Percentiles rank a stretch among this genome's conserved stretches.
Conservation (phyloP, 1,139 yeast species). For the Diutina rugosa region DNA sequence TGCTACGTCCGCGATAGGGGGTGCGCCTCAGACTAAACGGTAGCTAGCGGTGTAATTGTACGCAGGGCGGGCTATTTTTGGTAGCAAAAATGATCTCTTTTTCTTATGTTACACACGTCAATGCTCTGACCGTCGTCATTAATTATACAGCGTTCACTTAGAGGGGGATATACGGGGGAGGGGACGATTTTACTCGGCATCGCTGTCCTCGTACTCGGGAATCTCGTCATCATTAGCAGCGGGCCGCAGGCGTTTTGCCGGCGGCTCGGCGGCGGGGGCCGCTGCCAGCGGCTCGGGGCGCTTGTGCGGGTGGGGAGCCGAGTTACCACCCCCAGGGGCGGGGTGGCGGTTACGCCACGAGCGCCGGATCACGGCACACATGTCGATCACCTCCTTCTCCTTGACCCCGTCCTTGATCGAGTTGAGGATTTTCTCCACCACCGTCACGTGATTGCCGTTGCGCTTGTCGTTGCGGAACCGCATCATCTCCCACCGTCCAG, state of each 20-base stretch:
- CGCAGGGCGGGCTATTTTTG: too few relatives aligned
- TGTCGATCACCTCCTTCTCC: constrained; percentile 54
- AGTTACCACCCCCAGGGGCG: not conserved
- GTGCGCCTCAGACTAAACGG: too few relatives aligned
- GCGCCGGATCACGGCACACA: constrained; percentile 21
- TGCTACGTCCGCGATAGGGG: not conserved
- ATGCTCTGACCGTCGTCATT: too few relatives aligned
- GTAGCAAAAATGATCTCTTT: too few relatives aligned
- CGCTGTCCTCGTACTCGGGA: constrained; percentile 33
- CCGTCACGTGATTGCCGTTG: constrained; percentile 73
- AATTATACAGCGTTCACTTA: not conserved
- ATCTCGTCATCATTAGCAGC: constrained; percentile 13
- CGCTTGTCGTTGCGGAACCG: constrained; percentile 89
- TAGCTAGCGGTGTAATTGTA: too few relatives aligned
- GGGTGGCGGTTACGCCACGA: constrained; percentile 16
- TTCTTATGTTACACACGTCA: too few relatives aligned
- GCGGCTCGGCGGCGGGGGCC: constrained; percentile 6
- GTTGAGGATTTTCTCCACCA: constrained; percentile 69
- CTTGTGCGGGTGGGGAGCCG: constrained; percentile 3
- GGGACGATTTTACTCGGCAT: constrained; percentile 11
- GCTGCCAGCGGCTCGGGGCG: constrained; percentile 4
- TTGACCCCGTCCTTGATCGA: constrained; percentile 82
- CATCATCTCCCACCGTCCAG: constrained; percentile 67
- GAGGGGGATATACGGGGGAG: too few relatives aligned
- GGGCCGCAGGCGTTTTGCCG: constrained; percentile 2